Base-by-base conservation (phyloP, 768 basidiomycete species). In the Pisolithus marmoratus region DNA sequence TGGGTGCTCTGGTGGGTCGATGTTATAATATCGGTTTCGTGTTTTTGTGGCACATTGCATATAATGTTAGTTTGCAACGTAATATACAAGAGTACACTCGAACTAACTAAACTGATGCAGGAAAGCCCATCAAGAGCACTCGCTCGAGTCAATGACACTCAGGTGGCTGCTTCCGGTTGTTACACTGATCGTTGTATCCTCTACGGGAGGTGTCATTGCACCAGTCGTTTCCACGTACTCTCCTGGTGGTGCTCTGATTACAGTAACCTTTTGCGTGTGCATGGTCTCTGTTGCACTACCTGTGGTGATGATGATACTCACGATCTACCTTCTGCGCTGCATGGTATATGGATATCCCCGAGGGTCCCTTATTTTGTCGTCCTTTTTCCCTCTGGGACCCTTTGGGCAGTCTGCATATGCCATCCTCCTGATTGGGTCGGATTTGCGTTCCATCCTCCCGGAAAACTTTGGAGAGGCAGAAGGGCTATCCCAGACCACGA, bases 141-240 rank as follows among this genome's bases (percentile, higher is more conserved):
- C 80, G 0, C 60, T 83, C 4, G 70, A 76, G 40, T 61, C 69
- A 2, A 78, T 89, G 76, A 81, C 81, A 0, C 68, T 83, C 22
- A 64, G 74, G 20, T 90, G 88, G 87, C 71, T 90, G 8, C 81
- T 91, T 27, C 90, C 90, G 0, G 78, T 88, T 9, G 84, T 91
- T 3, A 80, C 88, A 0, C 74, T 85, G 15, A 78, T 86, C 41
- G 89, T 91, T 61, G 80, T 79, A 2, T 75, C 85, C 1, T 84
- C 89, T 1, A 72, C 81, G 0, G 88, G 88, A 1, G 84, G 77
- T 1, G 65, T 83, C 38, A 64, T 90, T 22, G 80, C 81, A 0
- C 59, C 65, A 2, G 71, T 80, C 4, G 63, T 91, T 4, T 55
- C 72, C 8, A 52, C 67, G 11, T 72, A 76, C 60, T 78, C 80